Conservation (phyloP, 495 filamentous ascomycete genomes). For the Penicillium turbatum region DNA sequence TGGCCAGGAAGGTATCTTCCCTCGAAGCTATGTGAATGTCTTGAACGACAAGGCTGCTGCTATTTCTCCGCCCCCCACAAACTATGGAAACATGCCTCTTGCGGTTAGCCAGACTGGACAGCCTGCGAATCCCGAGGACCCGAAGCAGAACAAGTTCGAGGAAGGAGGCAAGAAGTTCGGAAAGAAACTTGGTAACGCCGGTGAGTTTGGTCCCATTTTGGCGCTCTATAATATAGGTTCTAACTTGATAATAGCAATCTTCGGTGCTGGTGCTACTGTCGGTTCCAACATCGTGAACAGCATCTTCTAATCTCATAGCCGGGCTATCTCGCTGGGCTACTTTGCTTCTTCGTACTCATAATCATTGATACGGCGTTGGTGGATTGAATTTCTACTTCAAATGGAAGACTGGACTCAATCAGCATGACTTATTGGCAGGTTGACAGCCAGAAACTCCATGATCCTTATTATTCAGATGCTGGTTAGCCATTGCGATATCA, state of each 20-base stretch:
- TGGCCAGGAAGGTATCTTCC: constrained; percentile 84
- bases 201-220: constrained; percentile 34
- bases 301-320: constrained; percentile 63
- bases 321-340: background rate
- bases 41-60: constrained; percentile 39
- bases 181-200: constrained; percentile 54
- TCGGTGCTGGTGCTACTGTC: constrained; percentile 83
- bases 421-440: background rate
- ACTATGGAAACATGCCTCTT: constrained; percentile 51
- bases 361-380: constrained; percentile 15
- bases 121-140: constrained; percentile 22
- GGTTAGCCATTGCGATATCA: background rate
- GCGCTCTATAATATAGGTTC: background rate
- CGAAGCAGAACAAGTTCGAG: constrained; percentile 45
- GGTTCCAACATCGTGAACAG: constrained; percentile 89
- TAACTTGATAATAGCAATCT: constrained; percentile 49
- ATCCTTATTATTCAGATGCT: background rate
- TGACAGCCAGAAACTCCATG: background rate
- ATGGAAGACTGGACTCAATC: constrained; percentile 4
- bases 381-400: constrained; percentile 12
- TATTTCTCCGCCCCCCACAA: constrained; percentile 32
- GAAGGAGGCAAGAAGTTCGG: constrained; percentile 55
- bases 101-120: constrained; percentile 47
- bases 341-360: background rate
- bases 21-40: constrained; percentile 75